Evolutionary conservation across 73 alveolate genomes (phyloP), one percentile per base, ranked within the genome.

Genomic region (Breviolum minutum): DNA sequence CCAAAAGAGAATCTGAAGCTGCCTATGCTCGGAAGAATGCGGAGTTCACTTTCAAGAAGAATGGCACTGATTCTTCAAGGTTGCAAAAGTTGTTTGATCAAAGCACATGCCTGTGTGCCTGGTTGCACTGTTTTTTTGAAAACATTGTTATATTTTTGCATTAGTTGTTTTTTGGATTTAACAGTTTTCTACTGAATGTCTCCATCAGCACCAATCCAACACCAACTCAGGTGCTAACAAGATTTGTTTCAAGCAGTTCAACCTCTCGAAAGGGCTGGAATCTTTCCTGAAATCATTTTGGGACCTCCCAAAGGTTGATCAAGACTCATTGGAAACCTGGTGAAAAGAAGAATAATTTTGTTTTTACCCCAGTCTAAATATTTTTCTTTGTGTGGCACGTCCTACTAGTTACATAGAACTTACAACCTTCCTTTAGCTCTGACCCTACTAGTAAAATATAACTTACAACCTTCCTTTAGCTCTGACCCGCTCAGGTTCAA

Each of bases 191-290:
- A n/a, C n/a, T n/a, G n/a, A n/a, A n/a, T n/a, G n/a, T n/a, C n/a
- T n/a, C n/a, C n/a, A n/a, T n/a, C n/a, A n/a, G n/a, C n/a, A n/a
- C n/a, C n/a, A n/a, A n/a, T n/a, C n/a, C n/a, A n/a, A n/a, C n/a
- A 30, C 88, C 69, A 9, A 8, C 88, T 32, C 66, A 80, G 88
- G 88, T 80, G 66, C 88, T n/a, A 80, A 40, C 88, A 29, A 80
- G 11, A 24, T 8, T 11, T 80, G 88, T 68, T 80, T 12, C 88
- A 80, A 80, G 69, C 88, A 80, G 88, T 80, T 80, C 29, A 20
- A 30, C 14, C 13, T 10, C 69, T 80, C 88, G 32, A 80, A 80
- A 68, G 88, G 48, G 69, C 16, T 80, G 32, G 32, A 7, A 2
- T 8, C 30, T 10, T 80, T 80, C 26, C 68, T 80, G 66, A 8